Conservation (phyloP, 352 stramenopile genomes). For the Elongisporangium anandrum region DNA sequence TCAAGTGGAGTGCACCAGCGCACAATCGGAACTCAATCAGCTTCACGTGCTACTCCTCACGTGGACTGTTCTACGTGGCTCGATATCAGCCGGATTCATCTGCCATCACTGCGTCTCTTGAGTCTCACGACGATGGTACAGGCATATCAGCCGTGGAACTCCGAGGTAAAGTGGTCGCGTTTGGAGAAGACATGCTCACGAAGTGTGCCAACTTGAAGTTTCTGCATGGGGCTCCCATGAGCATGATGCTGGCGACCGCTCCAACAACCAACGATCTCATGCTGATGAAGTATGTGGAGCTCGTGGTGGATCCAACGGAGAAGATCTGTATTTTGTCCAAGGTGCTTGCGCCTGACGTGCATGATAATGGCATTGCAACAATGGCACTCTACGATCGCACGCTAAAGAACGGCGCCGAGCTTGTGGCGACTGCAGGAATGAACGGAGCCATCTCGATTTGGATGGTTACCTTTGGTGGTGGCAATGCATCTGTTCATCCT, state of each 20-base stretch:
- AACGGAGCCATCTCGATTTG: constrained; percentile 67
- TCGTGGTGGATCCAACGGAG: constrained; percentile 43
- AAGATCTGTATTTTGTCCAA: constrained; percentile 47
- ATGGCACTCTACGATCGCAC: constrained; percentile 38
- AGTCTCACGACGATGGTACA: constrained; percentile 2
- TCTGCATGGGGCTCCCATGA: constrained; percentile 35
- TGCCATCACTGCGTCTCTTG: constrained; percentile 14
- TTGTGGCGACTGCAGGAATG: constrained; percentile 59
- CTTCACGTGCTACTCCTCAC: constrained; percentile 51
- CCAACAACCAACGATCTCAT: constrained; percentile 33
- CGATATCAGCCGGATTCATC: constrained; percentile 24
- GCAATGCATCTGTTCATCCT: background rate
- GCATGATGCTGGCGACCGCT: constrained; percentile 43
- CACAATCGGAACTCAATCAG: constrained; percentile 37
- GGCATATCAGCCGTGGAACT: constrained; percentile 21
- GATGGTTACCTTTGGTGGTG: constrained; percentile 38
- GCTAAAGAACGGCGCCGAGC: constrained; percentile 43
- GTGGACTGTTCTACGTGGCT: constrained; percentile 42
- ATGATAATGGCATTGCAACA: constrained; percentile 47
- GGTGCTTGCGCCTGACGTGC: constrained; percentile 40
- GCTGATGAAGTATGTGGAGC: constrained; percentile 49
- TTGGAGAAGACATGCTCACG: constrained; percentile 31
- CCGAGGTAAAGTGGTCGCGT: constrained; percentile 36
- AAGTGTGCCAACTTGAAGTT: constrained; percentile 39
- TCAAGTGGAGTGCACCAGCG: constrained; percentile 43